Evolutionary conservation across 192 early-diverging fungal genomes (phyloP).

Genomic region (Backusella westeae): DNA sequence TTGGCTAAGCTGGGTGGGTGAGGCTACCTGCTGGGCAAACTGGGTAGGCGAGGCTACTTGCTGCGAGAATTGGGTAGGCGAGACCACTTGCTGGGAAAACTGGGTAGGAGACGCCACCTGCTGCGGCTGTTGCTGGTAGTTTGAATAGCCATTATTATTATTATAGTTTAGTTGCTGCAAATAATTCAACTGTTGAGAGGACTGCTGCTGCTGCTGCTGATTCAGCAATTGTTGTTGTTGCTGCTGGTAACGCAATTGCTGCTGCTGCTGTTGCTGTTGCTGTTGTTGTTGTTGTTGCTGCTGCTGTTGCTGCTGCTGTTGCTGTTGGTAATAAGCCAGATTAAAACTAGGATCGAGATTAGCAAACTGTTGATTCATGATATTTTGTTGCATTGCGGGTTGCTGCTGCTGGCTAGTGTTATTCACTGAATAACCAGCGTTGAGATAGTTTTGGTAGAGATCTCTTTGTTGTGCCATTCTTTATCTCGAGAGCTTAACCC

Average conservation of each 20-base stretch:
- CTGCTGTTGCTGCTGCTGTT: neutral
- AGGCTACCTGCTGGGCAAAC: neutral
- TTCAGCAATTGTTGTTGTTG: slow-evolving; percentile 1
- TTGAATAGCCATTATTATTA: neutral
- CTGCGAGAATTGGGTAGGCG: neutral
- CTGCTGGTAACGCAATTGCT: neutral
- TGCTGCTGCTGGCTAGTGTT: neutral
- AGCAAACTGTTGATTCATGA: neutral
- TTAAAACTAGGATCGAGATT: slow-evolving; percentile 7
- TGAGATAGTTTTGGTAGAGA: slow-evolving; percentile 2
- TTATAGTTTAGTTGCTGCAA: slow-evolving; percentile 7
- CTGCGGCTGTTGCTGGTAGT: neutral
- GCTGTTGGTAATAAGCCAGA: neutral
- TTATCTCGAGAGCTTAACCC: slow-evolving; percentile 1
- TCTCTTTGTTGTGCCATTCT: slow-evolving; percentile 14
- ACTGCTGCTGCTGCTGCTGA: slow-evolving; percentile 4
- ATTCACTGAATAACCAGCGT: neutral
- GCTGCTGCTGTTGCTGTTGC: neutral
- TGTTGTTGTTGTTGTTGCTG: neutral
- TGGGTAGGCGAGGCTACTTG: neutral
- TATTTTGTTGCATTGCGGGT: neutral
- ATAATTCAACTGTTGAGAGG: neutral
- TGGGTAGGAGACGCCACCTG: neutral
- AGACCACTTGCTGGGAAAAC: neutral
- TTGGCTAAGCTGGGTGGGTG: neutral